Conservation (phyloP, 768 basidiomycete species). For the Podaxis sp. region DNA sequence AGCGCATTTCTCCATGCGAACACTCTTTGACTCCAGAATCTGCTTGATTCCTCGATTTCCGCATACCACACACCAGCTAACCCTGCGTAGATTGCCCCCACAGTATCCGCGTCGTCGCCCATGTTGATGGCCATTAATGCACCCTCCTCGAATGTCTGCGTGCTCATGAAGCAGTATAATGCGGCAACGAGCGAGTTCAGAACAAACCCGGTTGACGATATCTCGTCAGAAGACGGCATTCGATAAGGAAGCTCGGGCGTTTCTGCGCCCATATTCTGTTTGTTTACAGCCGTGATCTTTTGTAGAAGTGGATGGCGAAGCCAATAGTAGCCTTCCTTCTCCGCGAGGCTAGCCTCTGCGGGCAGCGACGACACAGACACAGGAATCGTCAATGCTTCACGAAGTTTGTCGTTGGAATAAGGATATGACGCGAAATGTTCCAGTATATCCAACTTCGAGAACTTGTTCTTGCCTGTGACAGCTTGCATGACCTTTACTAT, state of each 20-base stretch:
- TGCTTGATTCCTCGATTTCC: constrained; percentile 18
- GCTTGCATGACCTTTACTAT: constrained; percentile 35
- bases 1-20: constrained; percentile 32
- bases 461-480: constrained; percentile 19
- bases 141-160: constrained; percentile 42
- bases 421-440: constrained; percentile 39
- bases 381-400: constrained; percentile 31
- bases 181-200: constrained; percentile 40
- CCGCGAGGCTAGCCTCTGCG: constrained; percentile 19
- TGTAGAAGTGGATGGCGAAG: constrained; percentile 36
- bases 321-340: constrained; percentile 34
- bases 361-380: constrained; percentile 16
- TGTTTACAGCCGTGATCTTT: constrained; percentile 22
- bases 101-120: constrained; percentile 45
- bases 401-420: constrained; percentile 32
- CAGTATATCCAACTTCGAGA: constrained; percentile 40
- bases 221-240: constrained; percentile 29
- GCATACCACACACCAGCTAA: constrained; percentile 46
- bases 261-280: constrained; percentile 7
- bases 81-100: constrained; percentile 46
- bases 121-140: constrained; percentile 46
- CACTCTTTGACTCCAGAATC: constrained; percentile 41
- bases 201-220: constrained; percentile 42
- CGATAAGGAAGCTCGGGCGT: constrained; percentile 21
- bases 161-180: constrained; percentile 45